phyloP scores from a whole-genome alignment of 768 basidiomycete species.

The Russula sp. region DNA sequence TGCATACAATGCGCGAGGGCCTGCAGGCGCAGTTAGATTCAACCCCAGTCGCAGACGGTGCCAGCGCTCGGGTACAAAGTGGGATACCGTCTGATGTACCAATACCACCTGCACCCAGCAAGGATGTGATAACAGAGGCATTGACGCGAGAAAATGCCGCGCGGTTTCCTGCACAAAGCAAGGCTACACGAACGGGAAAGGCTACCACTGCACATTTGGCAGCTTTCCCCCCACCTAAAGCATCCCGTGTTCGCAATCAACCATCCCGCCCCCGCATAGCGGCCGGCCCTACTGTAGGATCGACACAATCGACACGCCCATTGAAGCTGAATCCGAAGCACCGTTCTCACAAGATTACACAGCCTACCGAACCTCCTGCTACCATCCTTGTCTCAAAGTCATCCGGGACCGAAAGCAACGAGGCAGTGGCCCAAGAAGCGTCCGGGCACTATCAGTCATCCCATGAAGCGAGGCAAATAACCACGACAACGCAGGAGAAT shows the following conservation, averaged over 20 bases:
- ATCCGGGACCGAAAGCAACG: slow-evolving; percentile 14
- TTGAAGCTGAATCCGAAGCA: slow-evolving; percentile 11
- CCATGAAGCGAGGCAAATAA: slow-evolving; percentile 7
- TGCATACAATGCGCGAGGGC: slow-evolving; percentile 27
- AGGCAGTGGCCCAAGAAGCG: slow-evolving; percentile 17
- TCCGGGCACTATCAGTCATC: slow-evolving; percentile 8
- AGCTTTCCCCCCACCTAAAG: slow-evolving; percentile 23
- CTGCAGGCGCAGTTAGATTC: slow-evolving; percentile 22
- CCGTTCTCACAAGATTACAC: neutral
- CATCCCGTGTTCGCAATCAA: slow-evolving; percentile 13
- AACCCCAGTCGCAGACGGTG: slow-evolving; percentile 12
- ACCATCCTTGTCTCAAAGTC: slow-evolving; percentile 1
- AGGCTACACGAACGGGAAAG: slow-evolving; percentile 12
- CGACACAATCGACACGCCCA: slow-evolving; percentile 11
- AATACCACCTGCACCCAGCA: slow-evolving; percentile 21
- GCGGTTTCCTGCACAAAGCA: slow-evolving; percentile 22
- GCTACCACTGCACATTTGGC: slow-evolving; percentile 1
- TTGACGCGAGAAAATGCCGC: slow-evolving; percentile 12
- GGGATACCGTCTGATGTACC: slow-evolving; percentile 9
- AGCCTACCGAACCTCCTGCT: slow-evolving; percentile 1
- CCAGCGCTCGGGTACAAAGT: slow-evolving; percentile 20
- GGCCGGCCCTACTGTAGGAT: neutral
- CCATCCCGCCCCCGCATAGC: slow-evolving; percentile 13
- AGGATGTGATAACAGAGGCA: slow-evolving; percentile 25
- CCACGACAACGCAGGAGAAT: slow-evolving; percentile 19